Conservation (phyloP, 208 protist species). For the Trichomonas vaginalis region DNA sequence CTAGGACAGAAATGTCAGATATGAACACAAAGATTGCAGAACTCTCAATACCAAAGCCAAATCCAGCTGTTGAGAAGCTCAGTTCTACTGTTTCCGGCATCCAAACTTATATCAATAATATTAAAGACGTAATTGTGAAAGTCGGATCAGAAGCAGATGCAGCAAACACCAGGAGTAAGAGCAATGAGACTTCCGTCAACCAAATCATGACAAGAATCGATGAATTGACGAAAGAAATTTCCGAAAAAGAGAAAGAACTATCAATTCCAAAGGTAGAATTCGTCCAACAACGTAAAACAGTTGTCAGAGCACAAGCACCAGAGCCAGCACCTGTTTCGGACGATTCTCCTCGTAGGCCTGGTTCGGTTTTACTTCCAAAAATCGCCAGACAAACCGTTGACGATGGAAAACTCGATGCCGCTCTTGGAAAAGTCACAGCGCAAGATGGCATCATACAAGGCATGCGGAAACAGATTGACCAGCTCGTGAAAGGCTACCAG, state of each 20-base stretch:
- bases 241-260: background rate
- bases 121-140: background rate
- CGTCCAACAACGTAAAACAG: background rate
- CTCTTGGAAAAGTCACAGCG: background rate
- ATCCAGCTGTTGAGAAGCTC: background rate
- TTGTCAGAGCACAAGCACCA: background rate
- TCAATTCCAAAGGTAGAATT: background rate
- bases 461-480: background rate
- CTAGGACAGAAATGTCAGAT: background rate
- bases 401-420: background rate
- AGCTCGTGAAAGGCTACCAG: background rate
- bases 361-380: background rate
- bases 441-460: background rate
- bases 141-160: background rate
- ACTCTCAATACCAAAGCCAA: background rate
- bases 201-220: background rate
- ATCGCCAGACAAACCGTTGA: too few species aligned
- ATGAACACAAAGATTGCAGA: background rate
- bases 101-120: background rate
- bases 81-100: background rate
- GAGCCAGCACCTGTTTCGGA: background rate
- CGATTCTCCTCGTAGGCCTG: background rate
- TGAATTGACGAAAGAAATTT: background rate
- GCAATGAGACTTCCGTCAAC: background rate
- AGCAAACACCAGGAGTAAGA: background rate